Evolutionary conservation across 176 grass and related monocot species (phyloP), one percentile per base, ranked within the genome.

Genomic region (Oryza punctata): DNA sequence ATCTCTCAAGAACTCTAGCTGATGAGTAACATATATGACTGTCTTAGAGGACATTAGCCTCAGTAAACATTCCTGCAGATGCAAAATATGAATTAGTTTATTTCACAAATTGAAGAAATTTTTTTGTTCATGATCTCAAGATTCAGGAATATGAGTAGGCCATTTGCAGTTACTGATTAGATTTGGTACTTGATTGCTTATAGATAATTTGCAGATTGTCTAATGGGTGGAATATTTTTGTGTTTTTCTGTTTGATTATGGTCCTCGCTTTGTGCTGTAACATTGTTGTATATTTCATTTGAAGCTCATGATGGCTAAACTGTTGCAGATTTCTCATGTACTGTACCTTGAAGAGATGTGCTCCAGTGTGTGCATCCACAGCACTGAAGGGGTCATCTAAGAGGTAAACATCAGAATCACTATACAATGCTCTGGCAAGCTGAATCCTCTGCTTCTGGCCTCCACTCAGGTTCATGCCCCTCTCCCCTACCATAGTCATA

Each of bases 371-470:
- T 7, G 90, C 94, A 87, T 97, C 94, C 28, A 97, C 94, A 40
- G 92, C 92, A 84, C 94, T 97, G 86, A 97, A 97, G 67, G 94
- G 92, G 66, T 97, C 94, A 87, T 97, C 94, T 81, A 94, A 82
- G 46, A 97, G 84, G 49, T 89, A 92, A 75, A 94, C 83, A 77
- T 97, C 92, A 47, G 92, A 80, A 63, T 94, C 40, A 63, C 73
- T 90, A 68, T 97, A 97, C 73, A 97, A 76, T 72, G 94, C 90
- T 81, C 94, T 93, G 23, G 94, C 92, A 69, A 97, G 78, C 70
- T 97, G 94, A 80, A 97, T 90, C 86, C 94, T 94, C 74, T 97
- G 94, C 80, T 97, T 97, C 92, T 97, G 94, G 6, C 94, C 94
- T 24, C 94, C 94, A 74, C 94, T 97, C n/a, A 97, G 84, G 77